Conservation (phyloP, 2,329 filamentous ascomycete species). For the Fusarium foetens region DNA sequence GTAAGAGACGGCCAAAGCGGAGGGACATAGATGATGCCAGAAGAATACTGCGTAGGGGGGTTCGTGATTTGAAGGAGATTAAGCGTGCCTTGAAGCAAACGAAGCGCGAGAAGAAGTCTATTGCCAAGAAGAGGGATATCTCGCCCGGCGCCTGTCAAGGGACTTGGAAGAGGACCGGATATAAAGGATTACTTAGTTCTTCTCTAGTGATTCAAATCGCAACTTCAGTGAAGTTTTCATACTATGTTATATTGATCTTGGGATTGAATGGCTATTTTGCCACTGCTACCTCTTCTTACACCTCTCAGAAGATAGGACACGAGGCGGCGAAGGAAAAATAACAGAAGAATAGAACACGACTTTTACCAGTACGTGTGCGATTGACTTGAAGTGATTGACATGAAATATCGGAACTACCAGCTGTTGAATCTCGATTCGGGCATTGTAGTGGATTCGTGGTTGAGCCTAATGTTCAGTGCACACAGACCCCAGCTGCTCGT, state of each 20-base stretch:
- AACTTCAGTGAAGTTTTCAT: fast-evolving
- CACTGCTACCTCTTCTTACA: background rate
- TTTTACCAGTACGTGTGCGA: fast-evolving
- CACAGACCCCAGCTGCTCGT: background rate
- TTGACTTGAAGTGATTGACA: background rate
- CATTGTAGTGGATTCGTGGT: background rate
- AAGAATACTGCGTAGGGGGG: fast-evolving
- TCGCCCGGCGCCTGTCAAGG: background rate
- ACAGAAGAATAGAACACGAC: no score
- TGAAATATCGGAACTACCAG: background rate
- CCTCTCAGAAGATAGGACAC: fast-evolving
- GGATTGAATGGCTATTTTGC: background rate
- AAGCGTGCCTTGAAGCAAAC: background rate
- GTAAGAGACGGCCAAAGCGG: background rate
- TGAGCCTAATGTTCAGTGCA: background rate
- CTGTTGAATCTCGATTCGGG: no score
- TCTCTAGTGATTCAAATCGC: fast-evolving
- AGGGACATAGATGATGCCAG: background rate
- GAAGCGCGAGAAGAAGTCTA: background rate
- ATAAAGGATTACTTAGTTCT: no score
- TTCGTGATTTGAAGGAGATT: background rate
- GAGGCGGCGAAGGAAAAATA: background rate
- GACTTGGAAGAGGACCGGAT: fast-evolving
- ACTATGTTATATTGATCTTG: fast-evolving
- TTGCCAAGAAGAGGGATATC: background rate